Evolutionary conservation across 495 filamentous ascomycete species (phyloP), one percentile per base, ranked within the genome.

Genomic region (Thozetella sp.): DNA sequence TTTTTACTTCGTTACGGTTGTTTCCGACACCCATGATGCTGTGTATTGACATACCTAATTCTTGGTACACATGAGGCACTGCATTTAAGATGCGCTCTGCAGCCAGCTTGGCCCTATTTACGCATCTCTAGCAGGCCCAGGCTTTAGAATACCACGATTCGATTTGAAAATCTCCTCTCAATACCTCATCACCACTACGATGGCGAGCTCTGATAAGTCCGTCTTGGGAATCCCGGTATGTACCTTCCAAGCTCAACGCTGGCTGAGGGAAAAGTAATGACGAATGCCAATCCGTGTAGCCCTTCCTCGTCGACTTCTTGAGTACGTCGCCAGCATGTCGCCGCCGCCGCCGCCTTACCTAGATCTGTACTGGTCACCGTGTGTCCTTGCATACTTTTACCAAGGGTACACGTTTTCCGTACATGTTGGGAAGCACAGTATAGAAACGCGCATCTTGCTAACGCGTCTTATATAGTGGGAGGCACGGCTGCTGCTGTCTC

Each of bases 231-330:
- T 15, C 6, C 30, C 30, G 30, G 30, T 15, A 37, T 6, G 30
- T 37, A 37, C 15, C 30, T 37, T 6, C 30, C 30, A 6, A 37
- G 30, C 15, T 6, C 6, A 6, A 37, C 30, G 6, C 30, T 15
- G 6, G 30, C 15, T 15, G 30, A 37, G 30, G 6, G 6, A 37
- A 37, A 6, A 37, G 15, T 37, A 37, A 17, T 9, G 9, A 37
- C 30, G 30, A 37, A 9, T 6, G 30, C 30, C 9, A 37, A 37
- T 17, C 17, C 30, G 17, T 48, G 43, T 19, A 48, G 43, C 43
- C 43, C n/a, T 48, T 48, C n/a, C 9, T 48, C 43, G 43, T 48
- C 43, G 43, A 48, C 43, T 48, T 48, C n/a, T 19, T 48, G 43
- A 48, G 43, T 48, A 48, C 43, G 43, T 48, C 43, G 43, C n/a